Evolutionary conservation across 148 eudicot genomes (phyloP).

Genomic region (Talinum fruticosum): DNA sequence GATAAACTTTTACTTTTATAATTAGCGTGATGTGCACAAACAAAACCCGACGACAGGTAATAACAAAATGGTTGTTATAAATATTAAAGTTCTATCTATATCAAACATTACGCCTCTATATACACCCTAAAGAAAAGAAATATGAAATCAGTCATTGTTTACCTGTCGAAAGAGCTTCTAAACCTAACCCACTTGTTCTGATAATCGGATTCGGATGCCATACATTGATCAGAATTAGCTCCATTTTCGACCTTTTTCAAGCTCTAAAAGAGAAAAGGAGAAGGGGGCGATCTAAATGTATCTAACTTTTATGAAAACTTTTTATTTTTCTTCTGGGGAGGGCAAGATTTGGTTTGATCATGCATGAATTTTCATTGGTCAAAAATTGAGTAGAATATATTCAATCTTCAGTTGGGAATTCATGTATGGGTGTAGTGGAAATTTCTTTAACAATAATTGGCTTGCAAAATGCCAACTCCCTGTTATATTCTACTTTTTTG

Average conservation of each 20-base stretch:
- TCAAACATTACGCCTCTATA: too few relatives aligned
- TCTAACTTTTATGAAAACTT: neutral
- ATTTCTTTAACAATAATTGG: slow-evolving; percentile 15
- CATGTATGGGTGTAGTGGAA: neutral
- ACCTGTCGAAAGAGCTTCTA: neutral
- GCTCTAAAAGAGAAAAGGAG: neutral
- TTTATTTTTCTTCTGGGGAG: neutral
- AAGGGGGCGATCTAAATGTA: neutral
- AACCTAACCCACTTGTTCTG: neutral
- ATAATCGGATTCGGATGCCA: slow-evolving; percentile 1
- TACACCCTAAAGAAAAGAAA: too few relatives aligned
- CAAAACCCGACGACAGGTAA: too few relatives aligned
- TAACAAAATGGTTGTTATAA: too few relatives aligned
- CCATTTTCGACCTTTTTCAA: neutral
- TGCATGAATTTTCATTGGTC: neutral
- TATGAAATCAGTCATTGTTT: too few relatives aligned
- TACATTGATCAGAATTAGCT: neutral
- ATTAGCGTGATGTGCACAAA: too few relatives aligned
- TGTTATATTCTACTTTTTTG: slow-evolving; percentile 18
- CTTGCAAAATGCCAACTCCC: neutral
- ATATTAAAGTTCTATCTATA: too few relatives aligned
- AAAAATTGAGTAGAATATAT: neutral
- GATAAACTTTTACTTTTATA: too few relatives aligned
- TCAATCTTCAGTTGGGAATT: neutral
- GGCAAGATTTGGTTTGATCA: neutral